Evolutionary conservation across 2,329 filamentous ascomycete genomes (phyloP), one percentile per base, ranked within the genome.

Genomic region (Botryotinia convoluta): DNA sequence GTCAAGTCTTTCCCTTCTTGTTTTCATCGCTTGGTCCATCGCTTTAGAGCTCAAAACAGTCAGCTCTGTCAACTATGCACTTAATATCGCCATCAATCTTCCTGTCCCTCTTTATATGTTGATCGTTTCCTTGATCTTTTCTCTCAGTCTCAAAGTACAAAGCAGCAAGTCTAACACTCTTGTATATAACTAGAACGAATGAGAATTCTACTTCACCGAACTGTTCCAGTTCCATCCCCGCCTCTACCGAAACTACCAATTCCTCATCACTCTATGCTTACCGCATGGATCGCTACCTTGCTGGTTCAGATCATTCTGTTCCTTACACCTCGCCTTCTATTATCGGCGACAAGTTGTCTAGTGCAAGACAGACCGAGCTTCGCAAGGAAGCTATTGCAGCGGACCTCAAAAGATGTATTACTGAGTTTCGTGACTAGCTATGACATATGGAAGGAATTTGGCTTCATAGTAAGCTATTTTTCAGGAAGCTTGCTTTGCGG

Each of bases 1-100:
- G 4, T n/a, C 26, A 51, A n/a, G 12, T 6, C 10, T n/a, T 14
- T n/a, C 10, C 4, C 26, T n/a, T 14, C 22, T 51, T 10, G 1
- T 51, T n/a, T n/a, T 51, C 48, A 51, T 14, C 26, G 14, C 48
- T 51, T 2, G 12, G 1, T 14, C 8, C 48, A 5, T n/a, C 10
- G 4, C 4, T 51, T n/a, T n/a, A 51, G 12, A 51, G 10, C 2
- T 12, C 12, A 14, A 14, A n/a, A 14, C 22, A n/a, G n/a, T n/a
- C 4, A 51, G 48, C 4, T n/a, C 10, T 51, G 48, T 2, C 10
- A 51, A 14, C 26, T 14, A n/a, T 14, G 26, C 22, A 51, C 48
- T 51, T 51, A 1, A 7, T 7, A 16, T 51, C 4, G 12, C 12
- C 4, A 14, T n/a, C 7, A 1, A 51, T 1, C 0, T n/a, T n/a